Evolutionary conservation across 768 basidiomycete species (phyloP).

Genomic region (Lentinula boryana): DNA sequence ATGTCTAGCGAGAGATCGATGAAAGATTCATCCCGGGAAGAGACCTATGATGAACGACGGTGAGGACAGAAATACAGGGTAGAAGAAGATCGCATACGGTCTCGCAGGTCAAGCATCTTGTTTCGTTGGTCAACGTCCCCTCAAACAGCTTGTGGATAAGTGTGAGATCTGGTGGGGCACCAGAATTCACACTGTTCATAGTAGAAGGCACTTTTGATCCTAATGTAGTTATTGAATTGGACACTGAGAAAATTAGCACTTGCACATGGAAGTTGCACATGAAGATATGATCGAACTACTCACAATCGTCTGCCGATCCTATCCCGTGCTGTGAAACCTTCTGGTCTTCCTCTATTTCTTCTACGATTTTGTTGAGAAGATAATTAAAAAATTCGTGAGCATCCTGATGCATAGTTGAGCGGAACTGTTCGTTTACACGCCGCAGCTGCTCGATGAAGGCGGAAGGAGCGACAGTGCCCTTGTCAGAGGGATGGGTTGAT

Average conservation of each 20-base stretch:
- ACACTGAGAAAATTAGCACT: constrained; percentile 34
- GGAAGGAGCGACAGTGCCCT: constrained; percentile 84
- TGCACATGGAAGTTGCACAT: constrained; percentile 4
- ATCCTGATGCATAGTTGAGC: constrained; percentile 92
- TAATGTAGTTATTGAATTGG: constrained; percentile 53
- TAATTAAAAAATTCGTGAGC: constrained; percentile 98
- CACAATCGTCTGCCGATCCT: constrained; percentile 57
- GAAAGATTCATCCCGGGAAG: constrained; percentile 93
- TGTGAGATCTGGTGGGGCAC: constrained; percentile 51
- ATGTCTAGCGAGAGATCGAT: constrained; percentile 99
- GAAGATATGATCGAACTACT: constrained; percentile 27
- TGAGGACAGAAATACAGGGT: constrained; percentile 1
- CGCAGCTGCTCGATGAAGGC: constrained; percentile 93
- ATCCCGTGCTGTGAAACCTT: constrained; percentile 32
- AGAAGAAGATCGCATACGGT: constrained; percentile 52
- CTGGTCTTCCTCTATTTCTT: constrained; percentile 80
- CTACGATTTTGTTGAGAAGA: constrained; percentile 86
- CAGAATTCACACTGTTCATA: constrained; percentile 37
- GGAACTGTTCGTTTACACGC: constrained; percentile 87
- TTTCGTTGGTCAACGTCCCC: constrained; percentile 93
- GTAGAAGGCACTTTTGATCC: constrained; percentile 38
- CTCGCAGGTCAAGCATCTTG: constrained; percentile 96
- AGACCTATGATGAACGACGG: constrained; percentile 44
- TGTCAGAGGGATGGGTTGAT: constrained; percentile 68
- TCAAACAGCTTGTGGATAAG: constrained; percentile 92